phyloP scores from a whole-genome alignment of 305 asterid species.

The Fraxinus platypoda region DNA sequence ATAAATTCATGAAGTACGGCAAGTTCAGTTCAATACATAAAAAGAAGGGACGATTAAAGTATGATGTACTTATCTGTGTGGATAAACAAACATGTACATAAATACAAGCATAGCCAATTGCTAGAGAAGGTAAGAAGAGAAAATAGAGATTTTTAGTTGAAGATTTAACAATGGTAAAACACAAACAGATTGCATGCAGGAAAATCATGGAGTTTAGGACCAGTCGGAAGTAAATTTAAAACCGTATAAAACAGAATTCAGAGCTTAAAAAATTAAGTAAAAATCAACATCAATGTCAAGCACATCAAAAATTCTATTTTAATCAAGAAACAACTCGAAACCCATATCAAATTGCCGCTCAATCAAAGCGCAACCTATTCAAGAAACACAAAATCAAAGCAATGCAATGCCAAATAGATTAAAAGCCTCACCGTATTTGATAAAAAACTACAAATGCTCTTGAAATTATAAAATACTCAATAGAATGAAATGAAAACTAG shows the following conservation, averaged over 20 bases:
- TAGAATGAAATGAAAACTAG: slow-evolving; percentile 10
- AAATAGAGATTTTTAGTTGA: background rate
- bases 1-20: slow-evolving; percentile 22
- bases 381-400: slow-evolving; percentile 5
- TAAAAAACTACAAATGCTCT: background rate
- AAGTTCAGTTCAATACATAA: slow-evolving; percentile 29
- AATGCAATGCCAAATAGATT: slow-evolving; percentile 9
- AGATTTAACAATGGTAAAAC: slow-evolving; percentile 7
- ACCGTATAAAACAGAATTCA: background rate
- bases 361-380: slow-evolving; percentile 13
- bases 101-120: background rate
- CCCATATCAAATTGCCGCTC: slow-evolving; percentile 26
- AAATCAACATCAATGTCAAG: slow-evolving; percentile 14
- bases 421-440: slow-evolving; percentile 33
- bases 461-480: slow-evolving; percentile 6
- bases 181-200: slow-evolving; percentile 55
- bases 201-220: background rate
- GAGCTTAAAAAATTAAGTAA: background rate
- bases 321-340: slow-evolving; percentile 8
- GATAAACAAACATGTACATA: slow-evolving; percentile 3
- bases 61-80: background rate
- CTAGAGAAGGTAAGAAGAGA: background rate
- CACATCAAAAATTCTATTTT: background rate
- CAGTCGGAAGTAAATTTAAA: background rate
- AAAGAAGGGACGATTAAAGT: slow-evolving; percentile 4